Evolutionary conservation across 163 green algal species (phyloP).

Genomic region (Volvox carteri): DNA sequence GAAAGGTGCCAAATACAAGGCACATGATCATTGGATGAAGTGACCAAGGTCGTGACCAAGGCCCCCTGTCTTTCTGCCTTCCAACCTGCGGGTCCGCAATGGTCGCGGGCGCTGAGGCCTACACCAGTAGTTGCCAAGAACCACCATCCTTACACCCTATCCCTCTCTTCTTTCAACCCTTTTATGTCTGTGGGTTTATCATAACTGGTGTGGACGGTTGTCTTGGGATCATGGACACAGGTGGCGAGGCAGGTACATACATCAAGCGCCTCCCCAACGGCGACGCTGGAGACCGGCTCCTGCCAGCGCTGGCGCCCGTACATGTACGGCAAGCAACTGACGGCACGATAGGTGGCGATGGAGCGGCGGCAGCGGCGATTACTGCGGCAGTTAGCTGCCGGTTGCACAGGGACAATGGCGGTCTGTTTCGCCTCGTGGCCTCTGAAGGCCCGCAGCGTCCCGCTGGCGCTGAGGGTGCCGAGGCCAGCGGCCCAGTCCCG

Average conservation of each 20-base stretch:
- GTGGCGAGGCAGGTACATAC: slow-evolving; percentile 4
- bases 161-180: too few species aligned
- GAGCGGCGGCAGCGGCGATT: background rate
- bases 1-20: too few species aligned
- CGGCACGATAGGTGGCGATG: background rate
- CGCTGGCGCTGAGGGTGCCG: background rate
- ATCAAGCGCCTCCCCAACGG: background rate
- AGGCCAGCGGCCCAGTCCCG: background rate
- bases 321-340: slow-evolving; percentile 16
- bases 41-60: too few species aligned
- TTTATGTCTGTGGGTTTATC: too few species aligned
- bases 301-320: slow-evolving; percentile 36
- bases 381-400: background rate
- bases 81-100: too few species aligned
- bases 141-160: too few species aligned
- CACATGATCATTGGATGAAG: too few species aligned
- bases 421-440: background rate
- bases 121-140: too few species aligned
- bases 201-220: too few species aligned
- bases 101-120: too few species aligned
- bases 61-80: too few species aligned
- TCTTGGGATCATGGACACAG: background rate
- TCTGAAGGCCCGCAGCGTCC: background rate
- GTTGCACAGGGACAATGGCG: background rate
- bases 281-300: background rate